phyloP scores from a whole-genome alignment of 1,284 basidiomycete genomes.

The Sporisorium reilianum region DNA sequence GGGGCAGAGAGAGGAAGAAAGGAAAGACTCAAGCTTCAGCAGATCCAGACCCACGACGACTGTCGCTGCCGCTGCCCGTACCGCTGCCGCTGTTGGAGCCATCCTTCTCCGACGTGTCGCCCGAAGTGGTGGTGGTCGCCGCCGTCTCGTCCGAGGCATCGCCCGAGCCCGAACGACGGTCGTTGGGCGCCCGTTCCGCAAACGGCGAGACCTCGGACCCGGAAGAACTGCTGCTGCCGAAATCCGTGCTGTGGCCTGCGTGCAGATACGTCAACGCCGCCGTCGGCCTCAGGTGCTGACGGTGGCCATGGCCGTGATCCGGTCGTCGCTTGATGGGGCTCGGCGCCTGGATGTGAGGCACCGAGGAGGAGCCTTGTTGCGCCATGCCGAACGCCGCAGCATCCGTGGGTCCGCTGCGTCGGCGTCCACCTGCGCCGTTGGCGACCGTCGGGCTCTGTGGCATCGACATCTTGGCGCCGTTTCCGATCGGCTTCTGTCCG shows the following conservation, averaged over 20 bases:
- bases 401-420: slow-evolving; percentile 26
- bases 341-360: slow-evolving; percentile 34
- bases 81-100: slow-evolving; percentile 35
- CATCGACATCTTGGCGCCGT: slow-evolving; percentile 24
- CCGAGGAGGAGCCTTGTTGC: slow-evolving; percentile 11
- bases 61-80: slow-evolving; percentile 34
- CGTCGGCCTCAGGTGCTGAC: slow-evolving; percentile 50
- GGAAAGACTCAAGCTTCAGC: slow-evolving; percentile 19
- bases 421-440: slow-evolving; percentile 13
- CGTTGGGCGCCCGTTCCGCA: slow-evolving; percentile 24
- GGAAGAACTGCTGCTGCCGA: slow-evolving; percentile 44
- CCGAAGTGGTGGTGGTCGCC: slow-evolving; percentile 46
- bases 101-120: slow-evolving; percentile 53
- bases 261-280: slow-evolving; percentile 37
- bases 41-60: slow-evolving; percentile 40
- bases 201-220: slow-evolving; percentile 42
- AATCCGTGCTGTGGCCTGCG: slow-evolving; percentile 37
- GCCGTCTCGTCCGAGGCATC: slow-evolving; percentile 50
- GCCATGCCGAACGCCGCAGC: slow-evolving; percentile 6
- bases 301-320: slow-evolving; percentile 52
- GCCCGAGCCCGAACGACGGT: slow-evolving; percentile 42
- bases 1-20: neutral
- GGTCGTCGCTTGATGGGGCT: slow-evolving; percentile 51
- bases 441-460: slow-evolving; percentile 31
- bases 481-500: slow-evolving; percentile 9